Evolutionary conservation across 2,329 filamentous ascomycete genomes (phyloP), one percentile per base, ranked within the genome.

Genomic region (Teratosphaeria epicoccoides): DNA sequence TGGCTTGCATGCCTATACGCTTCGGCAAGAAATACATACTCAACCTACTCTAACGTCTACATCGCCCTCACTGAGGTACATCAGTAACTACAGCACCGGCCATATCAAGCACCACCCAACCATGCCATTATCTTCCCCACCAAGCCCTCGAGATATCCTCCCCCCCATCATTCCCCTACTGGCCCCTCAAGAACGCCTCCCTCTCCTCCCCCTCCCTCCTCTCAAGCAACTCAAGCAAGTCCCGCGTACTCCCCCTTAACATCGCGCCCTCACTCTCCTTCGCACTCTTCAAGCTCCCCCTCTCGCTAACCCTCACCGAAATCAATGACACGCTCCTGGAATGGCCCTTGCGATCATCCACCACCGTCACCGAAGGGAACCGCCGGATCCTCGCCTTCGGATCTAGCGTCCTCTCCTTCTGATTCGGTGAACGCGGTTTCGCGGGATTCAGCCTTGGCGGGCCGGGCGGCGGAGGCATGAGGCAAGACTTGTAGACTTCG

Each of bases 161-260:
- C n/a, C n/a, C n/a, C n/a, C n/a, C n/a, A n/a, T n/a, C n/a, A n/a
- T n/a, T n/a, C n/a, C 22, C 20, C 47, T 43, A 28, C 50, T 52
- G 14, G 2, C 50, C 37, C n/a, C 52, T 40, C 24, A 60, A 40
- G 45, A 61, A 48, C 48, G 48, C 57, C 53, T 71, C 70, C n/a
- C 58, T 57, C 24, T 60, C 57, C 52, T 71, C 68, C 51, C 65
- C 63, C 51, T 71, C 65, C 47, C 67, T 63, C 51, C 67, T 61
- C 50, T 67, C 61, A 51, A 70, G 66, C 47, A 65, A 59, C n/a
- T 62, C 59, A 9, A 70, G 56, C 54, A 73, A 55, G 55, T 72
- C 70, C 61, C 70, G 66, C 6, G 69, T 71, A 55, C 70, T 71
- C n/a, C 61, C 63, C 43, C 69, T 58, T 11, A 33, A 17, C 22